A percentile compares a stretch with the other conserved stretches of the same genome.
These are phyloP conservation scores for Suhomyces taliae DNA, from an alignment of 1,139 yeast species.

Conservation along the genomic window DNA sequence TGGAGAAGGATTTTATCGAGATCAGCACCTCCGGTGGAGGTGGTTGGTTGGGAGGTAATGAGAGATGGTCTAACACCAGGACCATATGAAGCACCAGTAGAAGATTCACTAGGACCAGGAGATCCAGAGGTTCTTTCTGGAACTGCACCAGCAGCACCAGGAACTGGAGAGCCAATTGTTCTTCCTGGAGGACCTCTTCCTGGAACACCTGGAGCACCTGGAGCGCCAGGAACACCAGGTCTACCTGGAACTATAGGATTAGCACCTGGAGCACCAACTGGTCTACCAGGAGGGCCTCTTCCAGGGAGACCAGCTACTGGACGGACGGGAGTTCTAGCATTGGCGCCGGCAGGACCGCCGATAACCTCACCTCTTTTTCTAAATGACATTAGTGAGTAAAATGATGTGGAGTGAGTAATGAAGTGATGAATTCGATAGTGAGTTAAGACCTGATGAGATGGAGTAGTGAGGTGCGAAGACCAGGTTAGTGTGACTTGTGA, in stretches of 20 bases:
- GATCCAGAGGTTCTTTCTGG: slow-evolving; percentile 15
- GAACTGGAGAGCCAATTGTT: slow-evolving; percentile 2
- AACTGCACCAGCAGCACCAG: slow-evolving; percentile 3
- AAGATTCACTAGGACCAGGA: slow-evolving; percentile 11
- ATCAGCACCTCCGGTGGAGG: slow-evolving; percentile 76
- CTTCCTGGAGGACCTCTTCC: slow-evolving; percentile 19
- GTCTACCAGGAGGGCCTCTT: slow-evolving; percentile 14
- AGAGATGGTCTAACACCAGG: slow-evolving; percentile 76
- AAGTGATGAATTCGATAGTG: no score
- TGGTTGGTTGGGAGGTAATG: slow-evolving; percentile 69
- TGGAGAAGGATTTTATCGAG: slow-evolving; percentile 76
- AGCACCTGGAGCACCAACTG: slow-evolving; percentile 6
- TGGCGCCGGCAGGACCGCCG: slow-evolving; percentile 20
- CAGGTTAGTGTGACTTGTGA: no score
- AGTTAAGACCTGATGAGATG: no score
- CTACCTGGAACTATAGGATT: slow-evolving; percentile 1
- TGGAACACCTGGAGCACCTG: slow-evolving; percentile 11
- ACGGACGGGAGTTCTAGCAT: slow-evolving; percentile 1
- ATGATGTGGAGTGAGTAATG: background rate
- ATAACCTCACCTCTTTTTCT: slow-evolving; percentile 68
- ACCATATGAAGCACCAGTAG: slow-evolving; percentile 23
- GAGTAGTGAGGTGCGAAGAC: no score
- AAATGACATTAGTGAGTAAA: slow-evolving; percentile 49
- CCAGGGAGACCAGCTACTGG: slow-evolving; percentile 18
- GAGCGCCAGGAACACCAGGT: slow-evolving; percentile 3